These are phyloP conservation scores for Mesostigma viride DNA, from an alignment of 139 green algal genomes.

Conservation along the genomic window DNA sequence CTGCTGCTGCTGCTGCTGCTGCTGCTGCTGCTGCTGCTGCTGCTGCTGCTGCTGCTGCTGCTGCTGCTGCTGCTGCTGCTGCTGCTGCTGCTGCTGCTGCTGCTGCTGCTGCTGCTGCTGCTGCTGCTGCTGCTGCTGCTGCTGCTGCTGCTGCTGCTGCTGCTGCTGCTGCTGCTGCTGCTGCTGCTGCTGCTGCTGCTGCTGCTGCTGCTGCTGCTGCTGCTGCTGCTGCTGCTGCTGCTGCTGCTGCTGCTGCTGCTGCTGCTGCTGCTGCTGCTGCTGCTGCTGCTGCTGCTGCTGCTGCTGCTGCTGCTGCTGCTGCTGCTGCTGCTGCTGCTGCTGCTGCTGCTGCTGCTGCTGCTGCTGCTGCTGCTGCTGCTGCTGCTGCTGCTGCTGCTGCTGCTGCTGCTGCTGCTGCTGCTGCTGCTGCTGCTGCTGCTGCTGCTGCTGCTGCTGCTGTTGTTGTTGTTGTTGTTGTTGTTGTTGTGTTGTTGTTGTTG, in stretches of 20 bases:
- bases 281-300: conserved; percentile 1
- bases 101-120: conserved; percentile 1
- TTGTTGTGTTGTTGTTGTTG: no score
- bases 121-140: conserved; percentile 1
- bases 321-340: conserved; percentile 1
- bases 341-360: conserved; percentile 1
- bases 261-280: background rate
- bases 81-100: conserved; percentile 1
- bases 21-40: conserved; percentile 1
- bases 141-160: conserved; percentile 1
- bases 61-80: conserved; percentile 1
- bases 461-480: background rate
- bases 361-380: conserved; percentile 1
- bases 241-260: conserved; percentile 1
- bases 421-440: background rate
- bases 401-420: conserved; percentile 1
- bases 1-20: conserved; percentile 1
- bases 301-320: conserved; percentile 1
- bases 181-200: conserved; percentile 1
- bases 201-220: conserved; percentile 1
- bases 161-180: conserved; percentile 1
- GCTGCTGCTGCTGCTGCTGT: background rate
- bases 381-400: conserved; percentile 1
- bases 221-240: conserved; percentile 1
- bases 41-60: conserved; percentile 1